Base-by-base conservation (phyloP, 139 green algal genomes). In the Micromonas commoda region DNA sequence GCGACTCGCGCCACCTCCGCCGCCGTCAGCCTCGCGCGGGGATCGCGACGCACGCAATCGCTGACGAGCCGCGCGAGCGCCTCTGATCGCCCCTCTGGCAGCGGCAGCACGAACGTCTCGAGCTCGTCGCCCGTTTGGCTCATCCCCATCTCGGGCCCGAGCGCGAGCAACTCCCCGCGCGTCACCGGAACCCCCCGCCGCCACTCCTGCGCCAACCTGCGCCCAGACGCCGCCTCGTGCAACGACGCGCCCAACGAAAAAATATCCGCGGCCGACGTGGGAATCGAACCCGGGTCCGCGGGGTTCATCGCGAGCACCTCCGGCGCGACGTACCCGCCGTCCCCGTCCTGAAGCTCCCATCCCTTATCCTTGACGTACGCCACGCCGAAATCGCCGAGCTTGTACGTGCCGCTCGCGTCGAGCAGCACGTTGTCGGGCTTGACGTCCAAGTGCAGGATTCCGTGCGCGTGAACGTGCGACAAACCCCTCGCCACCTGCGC, bases 341-440 rank as follows among this genome's bases (percentile, higher is more conserved):
- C 91, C 1, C 91, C 91, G 72, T 95, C 91, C 81, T 95, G 87
- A 87, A 87, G 93, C 28, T 90, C 86, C 82, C 80, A 86, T 26
- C 78, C 53, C 26, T 81, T 52, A 26, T 71, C 52, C 21, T 83
- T 32, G 20, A 94, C 85, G 31, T 45, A 69, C 39, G 83, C 83
- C 3, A 82, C n/a, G 16, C 83, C 83, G 35, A 87, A 87, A 80
- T 94, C 90, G 0, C 90, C 90, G 35, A 95, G 88, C 65, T 89
- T 87, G 38, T 87, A 88, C 21, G 63, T 81, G 26, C 88, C 86
- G 9, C 51, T 37, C 9, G n/a, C 61, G 66, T 82, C 85, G n/a
- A 85, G 67, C 31, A 88, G 91, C 33, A 95, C 82, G 82, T 95
- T 95, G 31, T 94, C 91, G 5, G 91, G 91, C 79, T 95, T 95